Evolutionary conservation across 2,329 filamentous ascomycete species (phyloP), one percentile per base, ranked within the genome.

Genomic region (Scedosporium dehoogii): DNA sequence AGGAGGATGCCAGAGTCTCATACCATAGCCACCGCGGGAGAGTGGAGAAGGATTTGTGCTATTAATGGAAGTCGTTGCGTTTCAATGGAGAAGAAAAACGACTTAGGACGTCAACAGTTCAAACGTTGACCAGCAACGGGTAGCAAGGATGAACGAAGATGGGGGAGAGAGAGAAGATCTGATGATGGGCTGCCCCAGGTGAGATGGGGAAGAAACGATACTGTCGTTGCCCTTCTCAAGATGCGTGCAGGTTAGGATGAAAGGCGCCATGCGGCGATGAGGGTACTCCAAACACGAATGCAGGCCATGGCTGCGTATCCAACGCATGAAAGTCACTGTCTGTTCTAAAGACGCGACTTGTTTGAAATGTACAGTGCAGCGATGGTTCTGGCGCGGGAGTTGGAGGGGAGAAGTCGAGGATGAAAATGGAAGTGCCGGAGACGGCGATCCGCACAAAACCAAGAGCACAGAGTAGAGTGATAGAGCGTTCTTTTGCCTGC

Each of bases 341-440:
- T 27, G 44, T 21, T 33, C 25, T 33, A 44, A 51, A 38, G 59
- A 29, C 59, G 44, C 42, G 59, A 60, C 42, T n/a, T 21, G 59
- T 60, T 60, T 60, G 59, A 51, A 53, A 60, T 60, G 59, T 53
- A 23, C n/a, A 51, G 42, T 60, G 59, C 59, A 60, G 16, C 27
- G 25, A 16, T 18, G 44, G 42, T 38, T 38, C 23, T 38, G 44
- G 44, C 27, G 44, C 59, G 41, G 59, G 29, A 51, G 27, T n/a
- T n/a, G 56, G 23, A 58, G 16, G 16, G n/a, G 23, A 51, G n/a
- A 46, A 51, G 44, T 29, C 21, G 27, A 16, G 21, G 33, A 59
- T 44, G 38, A 59, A n/a, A 27, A 16, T 12, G 23, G 27, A 44
- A 25, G 42, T n/a, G 29, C 44, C 4, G 44, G 27, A n/a, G 55